These are phyloP conservation scores for Oxyria digyna DNA, from an alignment of 148 eudicot species.

Conservation along the genomic window DNA sequence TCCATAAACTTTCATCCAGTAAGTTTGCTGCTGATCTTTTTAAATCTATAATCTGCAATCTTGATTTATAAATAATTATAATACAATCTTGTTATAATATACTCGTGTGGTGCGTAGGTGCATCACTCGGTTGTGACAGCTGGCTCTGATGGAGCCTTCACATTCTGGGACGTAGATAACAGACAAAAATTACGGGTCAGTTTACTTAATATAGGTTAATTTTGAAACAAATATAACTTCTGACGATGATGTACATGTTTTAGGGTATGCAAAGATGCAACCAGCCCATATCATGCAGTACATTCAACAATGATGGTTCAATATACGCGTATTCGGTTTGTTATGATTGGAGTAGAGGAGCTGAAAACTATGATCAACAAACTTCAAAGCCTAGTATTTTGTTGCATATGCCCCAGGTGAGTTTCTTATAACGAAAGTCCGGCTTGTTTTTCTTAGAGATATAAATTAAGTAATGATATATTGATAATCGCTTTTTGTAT, in stretches of 20 bases:
- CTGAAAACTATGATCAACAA: conserved; percentile 81
- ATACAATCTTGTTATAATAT: no score
- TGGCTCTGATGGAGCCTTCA: conserved; percentile 91
- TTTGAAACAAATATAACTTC: no score
- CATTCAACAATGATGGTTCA: conserved; percentile 84
- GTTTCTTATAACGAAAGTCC: background rate
- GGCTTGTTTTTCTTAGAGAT: background rate
- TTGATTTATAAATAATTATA: no score
- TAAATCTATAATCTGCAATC: no score
- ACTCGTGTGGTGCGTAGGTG: conserved; percentile 21
- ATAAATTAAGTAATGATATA: background rate
- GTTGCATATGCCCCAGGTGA: conserved; percentile 71
- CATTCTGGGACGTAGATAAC: conserved; percentile 93
- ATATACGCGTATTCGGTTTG: conserved; percentile 76
- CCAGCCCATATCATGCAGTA: conserved; percentile 73
- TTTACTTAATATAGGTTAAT: background rate
- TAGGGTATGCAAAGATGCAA: conserved; percentile 82
- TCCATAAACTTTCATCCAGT: conserved; percentile 85
- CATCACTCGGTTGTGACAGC: conserved; percentile 86
- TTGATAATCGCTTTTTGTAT: background rate
- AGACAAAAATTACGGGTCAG: conserved; percentile 75
- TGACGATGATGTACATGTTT: no score
- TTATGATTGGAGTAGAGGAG: conserved; percentile 97
- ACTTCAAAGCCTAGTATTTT: conserved; percentile 55
- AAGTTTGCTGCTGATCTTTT: conserved; percentile 14